phyloP scores from a whole-genome alignment of 352 stramenopile genomes.

The Nothophytophthora sp. region DNA sequence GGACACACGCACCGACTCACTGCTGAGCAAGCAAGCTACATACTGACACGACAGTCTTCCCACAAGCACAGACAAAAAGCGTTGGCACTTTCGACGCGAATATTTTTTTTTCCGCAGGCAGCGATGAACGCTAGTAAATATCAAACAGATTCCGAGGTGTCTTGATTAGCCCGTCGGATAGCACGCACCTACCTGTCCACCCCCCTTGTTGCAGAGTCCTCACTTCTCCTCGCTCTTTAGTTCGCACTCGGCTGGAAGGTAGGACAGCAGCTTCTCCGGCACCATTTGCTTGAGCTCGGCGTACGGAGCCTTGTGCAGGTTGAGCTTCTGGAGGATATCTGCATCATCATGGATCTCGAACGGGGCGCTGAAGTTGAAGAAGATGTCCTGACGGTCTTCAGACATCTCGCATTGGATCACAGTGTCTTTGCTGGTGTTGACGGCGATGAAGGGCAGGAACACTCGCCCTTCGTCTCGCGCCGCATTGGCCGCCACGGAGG shows the following conservation, averaged over 20 bases:
- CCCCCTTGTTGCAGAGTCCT: conserved; percentile 7
- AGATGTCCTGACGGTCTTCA: conserved; percentile 94
- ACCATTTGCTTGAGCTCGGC: conserved; percentile 75
- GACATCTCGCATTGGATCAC: conserved; percentile 98
- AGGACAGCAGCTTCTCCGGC: conserved; percentile 71
- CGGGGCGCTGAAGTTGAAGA: conserved; percentile 96
- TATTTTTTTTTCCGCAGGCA: too few relatives aligned
- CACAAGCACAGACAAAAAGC: too few relatives aligned
- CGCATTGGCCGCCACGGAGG: conserved; percentile 20
- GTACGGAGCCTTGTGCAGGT: conserved; percentile 82
- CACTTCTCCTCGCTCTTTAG: conserved; percentile 65
- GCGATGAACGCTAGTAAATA: too few relatives aligned
- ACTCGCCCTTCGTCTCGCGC: conserved; percentile 83
- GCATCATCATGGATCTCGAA: conserved; percentile 99
- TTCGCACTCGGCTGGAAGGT: conserved; percentile 80
- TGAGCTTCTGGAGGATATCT: conserved; percentile 95
- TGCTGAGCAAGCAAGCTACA: too few relatives aligned
- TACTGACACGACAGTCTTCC: too few relatives aligned
- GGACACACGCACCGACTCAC: too few relatives aligned
- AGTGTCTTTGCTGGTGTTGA: conserved; percentile 94
- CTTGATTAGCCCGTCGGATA: too few relatives aligned
- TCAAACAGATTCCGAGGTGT: too few relatives aligned
- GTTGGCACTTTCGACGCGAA: too few relatives aligned
- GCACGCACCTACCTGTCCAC: conserved; percentile 22
- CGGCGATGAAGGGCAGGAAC: conserved; percentile 96